These are phyloP conservation scores for Kitagawia praeruptora DNA, from an alignment of 129 eudicot genomes.

Conservation along the genomic window DNA sequence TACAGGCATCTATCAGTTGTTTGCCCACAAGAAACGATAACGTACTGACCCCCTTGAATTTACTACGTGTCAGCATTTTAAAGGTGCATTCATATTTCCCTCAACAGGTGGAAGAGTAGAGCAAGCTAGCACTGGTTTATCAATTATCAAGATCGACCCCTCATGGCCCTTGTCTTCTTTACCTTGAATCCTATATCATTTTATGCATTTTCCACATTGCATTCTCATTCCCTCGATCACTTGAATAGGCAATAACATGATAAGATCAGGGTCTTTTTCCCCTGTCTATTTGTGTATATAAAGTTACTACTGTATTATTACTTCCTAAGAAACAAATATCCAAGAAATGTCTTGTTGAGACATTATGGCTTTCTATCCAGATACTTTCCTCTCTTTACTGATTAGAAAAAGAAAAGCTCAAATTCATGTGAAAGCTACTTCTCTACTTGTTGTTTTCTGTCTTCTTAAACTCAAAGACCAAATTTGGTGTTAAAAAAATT, in stretches of 20 bases:
- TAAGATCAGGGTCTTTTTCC: constrained; percentile 5
- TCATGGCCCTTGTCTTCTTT: background rate
- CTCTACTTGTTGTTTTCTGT: background rate
- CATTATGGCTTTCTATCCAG: background rate
- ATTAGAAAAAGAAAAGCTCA: no score
- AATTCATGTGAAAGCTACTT: no score
- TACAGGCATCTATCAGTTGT: background rate
- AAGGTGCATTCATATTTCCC: background rate
- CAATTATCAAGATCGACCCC: background rate
- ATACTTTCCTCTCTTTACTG: background rate
- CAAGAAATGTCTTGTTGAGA: background rate
- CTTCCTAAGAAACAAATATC: background rate
- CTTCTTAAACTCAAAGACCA: no score
- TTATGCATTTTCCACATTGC: background rate
- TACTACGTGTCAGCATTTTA: background rate
- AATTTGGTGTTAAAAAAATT: no score
- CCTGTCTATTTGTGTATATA: background rate
- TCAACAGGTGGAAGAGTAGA: background rate
- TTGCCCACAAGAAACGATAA: background rate
- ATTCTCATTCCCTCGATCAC: background rate
- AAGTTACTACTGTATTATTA: background rate
- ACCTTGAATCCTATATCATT: background rate
- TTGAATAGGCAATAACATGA: background rate
- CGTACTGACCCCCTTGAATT: background rate
- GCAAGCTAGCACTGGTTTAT: no score